Evolutionary conservation across 345 rosid species (phyloP), one percentile per base, ranked within the genome.

Genomic region (Linum lewisii): DNA sequence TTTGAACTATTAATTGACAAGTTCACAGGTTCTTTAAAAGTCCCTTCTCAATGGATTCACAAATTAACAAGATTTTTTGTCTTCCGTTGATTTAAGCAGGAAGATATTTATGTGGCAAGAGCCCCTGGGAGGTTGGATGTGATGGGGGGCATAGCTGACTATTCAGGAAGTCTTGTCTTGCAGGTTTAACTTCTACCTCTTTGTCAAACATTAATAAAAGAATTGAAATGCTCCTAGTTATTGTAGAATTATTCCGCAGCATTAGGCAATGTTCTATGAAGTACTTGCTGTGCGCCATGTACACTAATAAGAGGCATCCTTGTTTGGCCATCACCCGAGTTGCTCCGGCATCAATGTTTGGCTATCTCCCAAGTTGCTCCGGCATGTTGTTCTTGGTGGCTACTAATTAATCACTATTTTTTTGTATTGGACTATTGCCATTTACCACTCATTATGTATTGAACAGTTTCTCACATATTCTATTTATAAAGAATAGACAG

Each of bases 61-160:
- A 42, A 6, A 42, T 42, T 42, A 42, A 42, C 14, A 42, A 42
- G 47, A 14, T 1, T 11, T 42, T 42, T 1, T 42, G 2, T 42
- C 15, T 42, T 42, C 47, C 18, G 47, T 42, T 42, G 47, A 7
- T 42, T 42, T 16, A 42, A 63, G 50, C 80, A 93, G 99, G 97
- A 87, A 75, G 97, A 93, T 68, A 82, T 93, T 54, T 81, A 75
- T 76, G 99, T 93, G 68, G 69, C 97, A 22, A 79, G 99, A 76
- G 99, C 99, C 57, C 99, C 99, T 55, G 99, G 97, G 72, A 82
- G 99, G 76, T 71, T 93, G 78, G 99, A 93, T 66, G 97, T 93
- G 57, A 93, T 93, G 99, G 99, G 99, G 51, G 99, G 99, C 29
- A 93, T 93, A 72, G 99, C 99, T 51, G 99, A 93, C 72, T 93